These are phyloP conservation scores for Isatis tinctoria DNA, from an alignment of 345 rosid genomes.

Conservation along the genomic window DNA sequence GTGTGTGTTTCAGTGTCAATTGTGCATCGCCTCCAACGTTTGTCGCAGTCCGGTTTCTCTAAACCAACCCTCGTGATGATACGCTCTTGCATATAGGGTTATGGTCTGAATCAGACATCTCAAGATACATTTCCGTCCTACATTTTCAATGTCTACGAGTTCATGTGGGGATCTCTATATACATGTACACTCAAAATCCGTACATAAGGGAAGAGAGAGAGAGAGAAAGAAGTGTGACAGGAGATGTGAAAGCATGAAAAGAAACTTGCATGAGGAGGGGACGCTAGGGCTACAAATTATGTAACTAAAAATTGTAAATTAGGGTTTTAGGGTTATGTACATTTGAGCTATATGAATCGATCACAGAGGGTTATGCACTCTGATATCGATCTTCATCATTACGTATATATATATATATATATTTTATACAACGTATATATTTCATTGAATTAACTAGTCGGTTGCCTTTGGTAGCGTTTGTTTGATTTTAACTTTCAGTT, in stretches of 20 bases:
- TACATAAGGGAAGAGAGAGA: constrained; percentile 5
- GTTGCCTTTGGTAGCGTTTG: constrained; percentile 13
- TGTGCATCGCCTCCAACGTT: constrained; percentile 4
- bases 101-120: constrained; percentile 25
- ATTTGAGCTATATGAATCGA: constrained; percentile 18
- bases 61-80: constrained; percentile 20
- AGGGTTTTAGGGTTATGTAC: constrained; percentile 19
- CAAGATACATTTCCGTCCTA: constrained; percentile 14
- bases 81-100: constrained; percentile 8
- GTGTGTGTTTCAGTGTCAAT: constrained; percentile 33
- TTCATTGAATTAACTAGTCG: background rate
- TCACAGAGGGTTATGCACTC: constrained; percentile 13
- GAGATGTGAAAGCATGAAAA: constrained; percentile 32
- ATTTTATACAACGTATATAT: background rate
- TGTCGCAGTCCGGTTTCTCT: background rate
- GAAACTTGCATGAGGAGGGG: constrained; percentile 32
- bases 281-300: constrained; percentile 20
- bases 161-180: constrained; percentile 26
- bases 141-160: constrained; percentile 17
- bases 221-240: constrained; percentile 19
- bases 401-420: background rate
- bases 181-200: background rate
- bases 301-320: background rate
- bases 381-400: constrained; percentile 5
- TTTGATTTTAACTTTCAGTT: background rate